Conservation (phyloP, 164 flowering plant genomes). For the Cinnamomum chago region DNA sequence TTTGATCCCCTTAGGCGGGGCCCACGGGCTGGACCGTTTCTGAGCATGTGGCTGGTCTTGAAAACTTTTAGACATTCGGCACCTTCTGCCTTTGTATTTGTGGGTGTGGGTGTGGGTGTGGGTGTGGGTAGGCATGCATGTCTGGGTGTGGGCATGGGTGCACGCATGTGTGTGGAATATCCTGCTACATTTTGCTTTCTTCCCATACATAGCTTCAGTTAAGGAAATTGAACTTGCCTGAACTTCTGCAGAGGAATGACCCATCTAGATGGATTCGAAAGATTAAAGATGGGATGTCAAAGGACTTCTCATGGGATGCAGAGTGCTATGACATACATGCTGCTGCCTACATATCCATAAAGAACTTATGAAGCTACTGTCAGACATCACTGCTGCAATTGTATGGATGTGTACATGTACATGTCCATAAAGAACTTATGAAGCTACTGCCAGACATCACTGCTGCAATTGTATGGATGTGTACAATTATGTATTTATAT, state of each 20-base stretch:
- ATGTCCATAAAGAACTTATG: conserved; percentile 38
- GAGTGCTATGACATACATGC: conserved; percentile 63
- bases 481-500: too few species aligned
- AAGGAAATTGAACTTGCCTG: neutral
- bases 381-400: too few species aligned
- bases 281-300: conserved; percentile 57
- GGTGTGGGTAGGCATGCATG: too few species aligned
- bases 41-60: neutral
- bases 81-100: neutral
- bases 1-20: too few species aligned
- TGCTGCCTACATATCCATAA: conserved; percentile 50
- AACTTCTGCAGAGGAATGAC: conserved; percentile 38
- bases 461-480: too few species aligned
- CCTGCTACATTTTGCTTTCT: neutral
- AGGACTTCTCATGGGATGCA: conserved; percentile 75
- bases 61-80: neutral
- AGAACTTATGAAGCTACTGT: conserved; percentile 28
- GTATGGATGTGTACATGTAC: conserved; percentile 17
- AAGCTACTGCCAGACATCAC: conserved; percentile 4
- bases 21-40: too few species aligned
- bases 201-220: neutral
- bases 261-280: conserved; percentile 46
- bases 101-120: too few species aligned
- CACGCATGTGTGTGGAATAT: neutral
- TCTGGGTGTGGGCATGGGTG: neutral